Evolutionary conservation across 2,329 filamentous ascomycete genomes (phyloP), one percentile per base, ranked within the genome.

Genomic region (Talaromyces sp.): DNA sequence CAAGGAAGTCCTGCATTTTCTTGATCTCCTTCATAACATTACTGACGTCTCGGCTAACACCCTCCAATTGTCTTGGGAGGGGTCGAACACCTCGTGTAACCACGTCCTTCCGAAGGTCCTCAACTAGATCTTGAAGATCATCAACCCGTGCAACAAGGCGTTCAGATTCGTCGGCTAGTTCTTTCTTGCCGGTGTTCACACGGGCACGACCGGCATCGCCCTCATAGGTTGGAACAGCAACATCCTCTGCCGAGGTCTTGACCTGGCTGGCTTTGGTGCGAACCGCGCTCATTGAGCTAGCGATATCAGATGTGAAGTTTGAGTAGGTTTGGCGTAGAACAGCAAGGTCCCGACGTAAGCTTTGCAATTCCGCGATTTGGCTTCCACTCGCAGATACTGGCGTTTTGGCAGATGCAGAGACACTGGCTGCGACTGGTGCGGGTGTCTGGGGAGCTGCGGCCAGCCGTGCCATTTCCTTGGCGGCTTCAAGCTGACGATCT

Each of bases 41-140:
- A 44, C 86, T 86, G 57, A 99, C 91, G 64, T 97, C 93, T 74
- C 94, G 95, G 61, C 88, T 88, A 17, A 97, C 92, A 33, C 79
- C 80, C 74, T 97, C 94, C 41, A 99, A 85, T 76, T 97, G 92
- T 55, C 92, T 85, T 5, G 93, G 92, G 32, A 95, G 79, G 8
- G 94, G 94, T 32, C 94, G 88, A 41, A 99, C 94, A 52, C 94
- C 94, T 54, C 94, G 90, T 53, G 86, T 82, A 42, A 99, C 94
- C 41, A 99, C 94, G 68, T 99, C 94, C 77, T 99, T 97, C 56
- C 94, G 91, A 39, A 99, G 82, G 69, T 99, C 94, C 73, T 99
- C 94, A 17, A 99, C 90, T 49, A 94, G 80, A 71, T 99, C 94
- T 75, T 97, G 94, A n/a, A 99, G 82, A 67, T 97, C 93, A 69